phyloP scores from a whole-genome alignment of 1,284 basidiomycete species.

The Ganoderma meredithae region DNA sequence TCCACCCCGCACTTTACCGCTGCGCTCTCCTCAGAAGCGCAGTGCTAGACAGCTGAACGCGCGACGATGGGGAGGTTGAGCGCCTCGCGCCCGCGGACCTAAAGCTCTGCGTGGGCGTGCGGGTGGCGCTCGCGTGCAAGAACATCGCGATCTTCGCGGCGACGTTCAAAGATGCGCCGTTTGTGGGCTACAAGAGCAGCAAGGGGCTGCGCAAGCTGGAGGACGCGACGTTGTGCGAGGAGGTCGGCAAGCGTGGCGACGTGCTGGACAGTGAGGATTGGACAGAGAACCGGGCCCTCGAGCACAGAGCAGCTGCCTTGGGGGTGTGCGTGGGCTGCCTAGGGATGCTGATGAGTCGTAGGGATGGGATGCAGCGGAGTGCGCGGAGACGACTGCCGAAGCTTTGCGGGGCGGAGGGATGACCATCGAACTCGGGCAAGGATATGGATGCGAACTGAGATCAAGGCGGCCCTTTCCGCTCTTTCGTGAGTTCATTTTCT shows the following conservation, averaged over 20 bases:
- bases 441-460: neutral
- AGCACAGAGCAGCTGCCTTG: neutral
- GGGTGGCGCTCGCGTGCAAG: neutral
- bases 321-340: neutral
- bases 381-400: neutral
- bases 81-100: slow-evolving; percentile 12
- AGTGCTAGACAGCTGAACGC: slow-evolving; percentile 9
- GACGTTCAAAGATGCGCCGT: neutral
- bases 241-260: neutral
- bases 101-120: slow-evolving; percentile 3
- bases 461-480: neutral
- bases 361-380: neutral
- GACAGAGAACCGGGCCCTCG: neutral
- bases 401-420: neutral
- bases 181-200: neutral
- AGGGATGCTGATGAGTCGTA: neutral
- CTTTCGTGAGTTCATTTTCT: too few relatives aligned
- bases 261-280: neutral
- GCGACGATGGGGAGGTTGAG: slow-evolving; percentile 13
- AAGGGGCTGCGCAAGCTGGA: neutral
- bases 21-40: slow-evolving; percentile 9
- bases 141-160: neutral
- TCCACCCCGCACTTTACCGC: slow-evolving; percentile 8
- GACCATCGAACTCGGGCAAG: neutral
- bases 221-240: neutral